phyloP scores from a whole-genome alignment of 192 early-diverging fungal species.

The Linnemannia elongata region DNA sequence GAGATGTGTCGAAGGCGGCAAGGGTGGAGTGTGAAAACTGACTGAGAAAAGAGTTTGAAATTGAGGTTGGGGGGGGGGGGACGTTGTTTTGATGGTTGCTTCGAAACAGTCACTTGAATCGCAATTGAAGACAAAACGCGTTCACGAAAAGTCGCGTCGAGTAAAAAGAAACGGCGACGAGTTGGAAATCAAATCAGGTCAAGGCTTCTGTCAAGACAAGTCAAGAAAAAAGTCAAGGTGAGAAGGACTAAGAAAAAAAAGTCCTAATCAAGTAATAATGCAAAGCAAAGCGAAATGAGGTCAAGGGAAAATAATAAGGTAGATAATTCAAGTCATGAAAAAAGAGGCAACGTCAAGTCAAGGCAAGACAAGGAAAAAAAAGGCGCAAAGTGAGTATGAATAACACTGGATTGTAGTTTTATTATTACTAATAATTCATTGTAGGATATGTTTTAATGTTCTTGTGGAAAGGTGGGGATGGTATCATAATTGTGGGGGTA shows the following conservation, averaged over 20 bases:
- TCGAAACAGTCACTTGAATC: neutral
- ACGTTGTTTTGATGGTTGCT: neutral
- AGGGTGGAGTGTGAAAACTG: too few species aligned
- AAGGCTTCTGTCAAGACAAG: neutral
- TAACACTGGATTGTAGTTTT: neutral
- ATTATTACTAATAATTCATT: constrained; percentile 7
- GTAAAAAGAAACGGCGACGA: neutral
- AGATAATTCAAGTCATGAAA: neutral
- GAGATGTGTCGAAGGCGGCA: neutral
- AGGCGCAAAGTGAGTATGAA: neutral
- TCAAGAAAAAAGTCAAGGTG: neutral
- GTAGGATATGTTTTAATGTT: neutral
- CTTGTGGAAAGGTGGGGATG: neutral
- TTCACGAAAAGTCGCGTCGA: neutral
- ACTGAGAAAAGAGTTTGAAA: too few species aligned
- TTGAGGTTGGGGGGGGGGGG: neutral
- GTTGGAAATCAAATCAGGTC: neutral
- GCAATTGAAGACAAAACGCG: neutral
- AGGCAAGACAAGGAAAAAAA: neutral
- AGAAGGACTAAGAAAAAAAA: too few species aligned
- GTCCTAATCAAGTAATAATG: neutral
- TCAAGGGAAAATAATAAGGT: neutral
- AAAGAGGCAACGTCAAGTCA: too few species aligned
- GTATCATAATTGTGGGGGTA: neutral
- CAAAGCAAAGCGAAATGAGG: neutral